Base-by-base conservation (phyloP, 2,329 filamentous ascomycete species). In the Xylariaceae sp. region DNA sequence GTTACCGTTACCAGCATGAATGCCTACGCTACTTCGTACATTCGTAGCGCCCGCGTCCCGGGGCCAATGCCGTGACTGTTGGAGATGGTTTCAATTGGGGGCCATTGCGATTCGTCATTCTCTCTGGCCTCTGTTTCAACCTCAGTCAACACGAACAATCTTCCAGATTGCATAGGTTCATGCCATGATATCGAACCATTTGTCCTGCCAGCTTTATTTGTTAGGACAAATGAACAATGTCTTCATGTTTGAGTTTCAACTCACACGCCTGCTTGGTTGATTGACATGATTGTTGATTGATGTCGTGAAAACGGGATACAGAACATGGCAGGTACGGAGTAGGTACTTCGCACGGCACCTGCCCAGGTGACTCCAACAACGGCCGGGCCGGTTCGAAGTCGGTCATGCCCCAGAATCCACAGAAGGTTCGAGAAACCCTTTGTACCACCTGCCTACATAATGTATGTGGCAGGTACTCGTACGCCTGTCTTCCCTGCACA, bases 401-500 rank as follows among this genome's bases (percentile, higher is more conserved):
- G 4, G 34, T 15, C 0, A 18, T 52, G 15, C 53, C 53, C 51
- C 55, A 49, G 53, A 65, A 66, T 64, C 73, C 75, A 77, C 74
- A 73, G 76, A 78, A 78, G 70, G 64, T 77, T 78, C 76, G 73
- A 76, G 76, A 78, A 78, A 71, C 66, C 61, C 54, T 54, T 53
- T 57, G 45, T 53, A 44, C 51, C 54, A 45, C 41, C 11, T n/a
- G 4, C 23, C 23, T 30, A 30, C 23, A 30, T 30, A 30, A 30
- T 30, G 23, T 30, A 30, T 30, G 23, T 30, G 23, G 23, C 23
- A 30, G 23, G 23, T 30, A 30, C 13, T n/a, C 11, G 41, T 45
- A 15, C 2, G 10, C 6, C 13, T n/a, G 5, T 45, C n/a, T 45
- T 45, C 3, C 41, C n/a, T 13, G 13, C 41, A 45, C 41, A n/a